A percentile compares a stretch with the other conserved stretches of the same genome.
Evolutionary conservation across 2,329 filamentous ascomycete species (phyloP).

Genomic region (Penicillium sp.): DNA sequence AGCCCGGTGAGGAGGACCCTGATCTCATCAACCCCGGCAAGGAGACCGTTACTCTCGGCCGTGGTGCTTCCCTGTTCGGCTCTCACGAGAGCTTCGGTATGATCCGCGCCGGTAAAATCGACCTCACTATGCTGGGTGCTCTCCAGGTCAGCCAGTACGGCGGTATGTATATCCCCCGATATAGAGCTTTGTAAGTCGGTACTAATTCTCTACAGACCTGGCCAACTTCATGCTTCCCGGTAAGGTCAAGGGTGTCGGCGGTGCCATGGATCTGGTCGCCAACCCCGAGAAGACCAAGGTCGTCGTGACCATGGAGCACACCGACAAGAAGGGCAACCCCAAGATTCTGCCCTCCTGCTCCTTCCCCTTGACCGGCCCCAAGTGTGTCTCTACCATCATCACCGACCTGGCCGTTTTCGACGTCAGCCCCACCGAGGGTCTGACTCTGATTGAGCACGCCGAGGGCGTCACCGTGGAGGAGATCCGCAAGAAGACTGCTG

Average conservation of each 20-base stretch:
- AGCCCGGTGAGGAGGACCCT: slow-evolving; percentile 65
- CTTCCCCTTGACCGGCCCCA: slow-evolving; percentile 65
- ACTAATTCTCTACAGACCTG: slow-evolving; percentile 53
- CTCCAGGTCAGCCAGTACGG: slow-evolving; percentile 77
- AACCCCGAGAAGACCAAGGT: slow-evolving; percentile 72
- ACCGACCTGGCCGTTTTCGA: slow-evolving; percentile 72
- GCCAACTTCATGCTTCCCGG: slow-evolving; percentile 91
- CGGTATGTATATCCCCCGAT: slow-evolving; percentile 20
- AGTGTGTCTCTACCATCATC: slow-evolving; percentile 67
- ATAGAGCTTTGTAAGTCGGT: neutral
- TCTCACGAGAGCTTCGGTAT: slow-evolving; percentile 81
- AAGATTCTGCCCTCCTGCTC: slow-evolving; percentile 64
- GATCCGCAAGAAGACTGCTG: slow-evolving; percentile 68
- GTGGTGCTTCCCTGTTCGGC: slow-evolving; percentile 74
- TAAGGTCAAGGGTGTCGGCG: slow-evolving; percentile 82
- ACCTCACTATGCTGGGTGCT: slow-evolving; percentile 79
- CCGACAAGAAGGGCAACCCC: slow-evolving; percentile 65
- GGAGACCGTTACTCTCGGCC: slow-evolving; percentile 76
- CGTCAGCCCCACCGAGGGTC: slow-evolving; percentile 62
- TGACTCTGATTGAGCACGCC: slow-evolving; percentile 64
- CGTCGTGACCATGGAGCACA: slow-evolving; percentile 68
- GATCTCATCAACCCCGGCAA: slow-evolving; percentile 87
- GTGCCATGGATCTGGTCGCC: slow-evolving; percentile 72
- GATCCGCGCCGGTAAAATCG: slow-evolving; percentile 81
- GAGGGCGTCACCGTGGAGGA: slow-evolving; percentile 69